These are phyloP conservation scores for Sphagnum contortum DNA, from an alignment of 225 moss, liverwort and hornwort genomes.

Conservation along the genomic window DNA sequence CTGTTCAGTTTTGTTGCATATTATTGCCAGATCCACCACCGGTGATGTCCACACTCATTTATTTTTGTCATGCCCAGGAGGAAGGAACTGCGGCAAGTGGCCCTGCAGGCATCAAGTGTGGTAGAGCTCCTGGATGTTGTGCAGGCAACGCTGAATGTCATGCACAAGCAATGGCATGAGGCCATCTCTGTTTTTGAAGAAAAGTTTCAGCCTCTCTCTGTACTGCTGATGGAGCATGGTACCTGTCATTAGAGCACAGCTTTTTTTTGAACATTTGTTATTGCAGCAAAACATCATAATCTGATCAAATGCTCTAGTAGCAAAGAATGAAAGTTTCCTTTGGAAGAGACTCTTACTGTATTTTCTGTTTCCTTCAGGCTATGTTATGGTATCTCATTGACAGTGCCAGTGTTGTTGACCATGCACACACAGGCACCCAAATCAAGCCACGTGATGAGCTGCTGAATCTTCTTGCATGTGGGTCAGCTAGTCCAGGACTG, in stretches of 20 bases:
- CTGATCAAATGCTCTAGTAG: too few relatives aligned
- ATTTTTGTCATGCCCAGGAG: conserved; percentile 30
- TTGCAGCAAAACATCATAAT: too few relatives aligned
- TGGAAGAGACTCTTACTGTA: neutral
- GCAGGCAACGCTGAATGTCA: conserved; percentile 69
- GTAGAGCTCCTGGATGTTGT: conserved; percentile 92
- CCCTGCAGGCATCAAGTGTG: conserved; percentile 87
- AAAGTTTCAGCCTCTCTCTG: conserved; percentile 60
- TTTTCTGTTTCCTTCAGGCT: neutral
- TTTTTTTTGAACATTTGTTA: too few relatives aligned
- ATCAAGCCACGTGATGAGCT: conserved; percentile 81
- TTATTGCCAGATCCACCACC: too few relatives aligned
- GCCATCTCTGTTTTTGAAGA: conserved; percentile 72
- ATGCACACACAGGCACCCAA: conserved; percentile 49
- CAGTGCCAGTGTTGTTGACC: conserved; percentile 1
- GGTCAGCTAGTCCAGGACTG: conserved; percentile 85
- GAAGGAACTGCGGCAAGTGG: conserved; percentile 91
- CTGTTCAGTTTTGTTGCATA: too few relatives aligned
- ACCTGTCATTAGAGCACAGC: neutral
- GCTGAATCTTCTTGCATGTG: conserved; percentile 80
- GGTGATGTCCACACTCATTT: too few relatives aligned
- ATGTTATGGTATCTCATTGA: conserved; percentile 2
- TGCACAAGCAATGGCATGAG: conserved; percentile 94
- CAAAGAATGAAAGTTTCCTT: too few relatives aligned
- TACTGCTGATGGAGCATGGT: conserved; percentile 80